Base-by-base conservation (phyloP, 202 grass and related monocot species). In the Schoenoplectus triqueter region DNA sequence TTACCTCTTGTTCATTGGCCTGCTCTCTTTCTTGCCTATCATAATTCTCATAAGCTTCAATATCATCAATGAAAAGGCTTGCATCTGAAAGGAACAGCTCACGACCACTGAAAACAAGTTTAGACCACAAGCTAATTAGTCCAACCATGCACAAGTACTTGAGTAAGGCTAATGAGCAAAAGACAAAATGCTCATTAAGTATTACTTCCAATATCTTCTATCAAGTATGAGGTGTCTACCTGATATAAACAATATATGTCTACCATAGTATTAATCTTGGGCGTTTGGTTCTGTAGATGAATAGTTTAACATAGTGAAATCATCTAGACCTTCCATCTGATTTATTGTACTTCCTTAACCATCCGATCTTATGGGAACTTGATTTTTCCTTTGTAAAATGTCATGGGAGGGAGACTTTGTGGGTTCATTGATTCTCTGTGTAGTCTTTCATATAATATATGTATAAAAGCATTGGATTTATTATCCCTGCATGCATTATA, bases 41-140 rank as follows among this genome's bases (percentile, higher is more conserved):
- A 60, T 99, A 99, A 40, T 90, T 87, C 64, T 99, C 96, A 72
- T 96, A 99, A 89, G 96, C 96, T 88, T 96, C 96, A 64, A 82
- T 93, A 85, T 99, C 96, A 89, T 99, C 96, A 86, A 99, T 67
- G 31, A 99, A 99, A 74, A 94, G 88, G 71, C 96, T 99, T 78
- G 96, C 86, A 87, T 99, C 96, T 46, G 79, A 88, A 90, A 99
- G 87, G 81, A 99, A 99, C 75, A 99, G 70, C 87, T 99, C 96
- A 82, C 96, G 93, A 17, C 96, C 96, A 92, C 96, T 99, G 96
- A 64, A 90, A 84, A 86, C n/a, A 65, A 78, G 20, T 45, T 61
- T 10, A 61, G 7, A 44, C 20, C 20, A 55, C 75, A 79, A 79
- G 39, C 31, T 44, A 60, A 79, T 79, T 39, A 79, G 55, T 44